Evolutionary conservation across 345 rosid genomes (phyloP), one percentile per base, ranked within the genome.

Genomic region (Kandelia obovata): DNA sequence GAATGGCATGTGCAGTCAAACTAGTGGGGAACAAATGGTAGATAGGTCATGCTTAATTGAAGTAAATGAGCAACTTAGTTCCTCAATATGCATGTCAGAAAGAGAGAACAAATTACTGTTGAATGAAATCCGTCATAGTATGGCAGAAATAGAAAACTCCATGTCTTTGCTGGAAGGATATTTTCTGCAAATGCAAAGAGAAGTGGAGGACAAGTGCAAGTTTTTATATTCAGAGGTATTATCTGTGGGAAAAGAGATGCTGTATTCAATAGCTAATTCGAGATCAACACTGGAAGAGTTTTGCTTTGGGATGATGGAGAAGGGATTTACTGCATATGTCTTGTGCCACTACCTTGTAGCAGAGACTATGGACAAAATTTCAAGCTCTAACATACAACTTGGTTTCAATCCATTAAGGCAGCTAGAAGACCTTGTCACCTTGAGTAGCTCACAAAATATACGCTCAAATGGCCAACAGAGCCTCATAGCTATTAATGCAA

Each of bases 11-110:
- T 89, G 90, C 90, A 80, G 62, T 75, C 87, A 82, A 82, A 78
- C 86, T 16, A 80, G 81, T 71, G 85, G 84, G 67, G 82, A 86
- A 71, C 71, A 82, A 76, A 76, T 81, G 65, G 69, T 62, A 56
- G 91, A 89, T 79, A 84, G 75, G 71, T 77, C 79, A 58, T 76
- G 61, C 58, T 73, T 90, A 79, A 65, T 69, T 21, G 79, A 77
- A 77, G 90, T 87, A 77, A 83, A 90, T 71, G 82, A 83, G 74
- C 79, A 75, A 65, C 92, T 86, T 60, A 86, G 80, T 79, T 79
- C 79, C 81, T 79, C 82, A 30, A 57, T 87, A 69, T 51, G 35
- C 19, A 65, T 79, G 71, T 81, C 80, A 73, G 91, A 88, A 78
- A 71, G 73, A 60, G 96, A 90, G 67, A 85, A 85, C 57, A 73